Evolutionary conservation across 129 eudicot genomes (phyloP).

Genomic region (Chrysanthemum makinoi): DNA sequence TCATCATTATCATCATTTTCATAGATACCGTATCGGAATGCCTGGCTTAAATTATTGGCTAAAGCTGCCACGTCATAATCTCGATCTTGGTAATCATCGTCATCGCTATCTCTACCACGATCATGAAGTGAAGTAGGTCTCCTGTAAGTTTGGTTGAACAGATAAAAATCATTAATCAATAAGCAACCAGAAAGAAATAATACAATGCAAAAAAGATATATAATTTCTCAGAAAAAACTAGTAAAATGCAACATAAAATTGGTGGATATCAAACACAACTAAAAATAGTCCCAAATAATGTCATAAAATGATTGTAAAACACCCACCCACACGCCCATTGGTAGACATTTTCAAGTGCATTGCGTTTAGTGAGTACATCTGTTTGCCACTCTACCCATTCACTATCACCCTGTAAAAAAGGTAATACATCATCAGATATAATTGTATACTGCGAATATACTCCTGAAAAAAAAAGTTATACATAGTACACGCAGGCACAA

Average conservation of each 20-base stretch:
- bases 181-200: constrained; percentile 1
- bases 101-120: constrained; percentile 88
- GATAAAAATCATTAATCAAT: constrained; percentile 6
- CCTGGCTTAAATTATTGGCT: constrained; percentile 88
- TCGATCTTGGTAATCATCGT: constrained; percentile 89
- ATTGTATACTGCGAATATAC: not conserved
- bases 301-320: not conserved
- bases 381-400: constrained; percentile 96
- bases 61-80: constrained; percentile 92
- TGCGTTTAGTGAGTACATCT: constrained; percentile 77
- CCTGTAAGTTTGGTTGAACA: constrained; percentile 42
- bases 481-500: not conserved
- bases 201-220: not conserved
- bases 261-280: not conserved
- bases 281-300: not conserved
- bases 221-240: not conserved
- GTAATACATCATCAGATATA: constrained; percentile 10
- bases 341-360: constrained; percentile 77
- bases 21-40: constrained; percentile 85
- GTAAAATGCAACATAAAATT: constrained; percentile 7
- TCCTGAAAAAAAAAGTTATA: not conserved
- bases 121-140: constrained; percentile 90
- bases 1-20: constrained; percentile 83
- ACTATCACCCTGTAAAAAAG: constrained; percentile 61
- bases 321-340: constrained; percentile 99